These are phyloP conservation scores for Epicoccum nigrum DNA, from an alignment of 2,329 filamentous ascomycete genomes.

Conservation along the genomic window DNA sequence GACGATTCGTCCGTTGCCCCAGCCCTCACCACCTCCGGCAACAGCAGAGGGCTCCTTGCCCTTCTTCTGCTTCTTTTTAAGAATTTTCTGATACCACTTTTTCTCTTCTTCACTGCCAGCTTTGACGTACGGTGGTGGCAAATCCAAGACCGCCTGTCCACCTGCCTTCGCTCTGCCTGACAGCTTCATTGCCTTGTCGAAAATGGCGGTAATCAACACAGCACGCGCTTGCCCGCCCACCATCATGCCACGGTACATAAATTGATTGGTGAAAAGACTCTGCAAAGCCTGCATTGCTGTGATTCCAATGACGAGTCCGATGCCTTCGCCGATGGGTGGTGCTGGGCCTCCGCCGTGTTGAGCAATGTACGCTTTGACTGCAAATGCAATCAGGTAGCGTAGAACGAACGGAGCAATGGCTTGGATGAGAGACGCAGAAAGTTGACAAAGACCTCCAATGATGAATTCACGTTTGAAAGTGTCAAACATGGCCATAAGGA, in stretches of 20 bases:
- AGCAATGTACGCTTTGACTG: conserved; percentile 77
- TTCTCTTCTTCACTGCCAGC: conserved; percentile 58
- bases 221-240: conserved; percentile 83
- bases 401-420: conserved; percentile 85
- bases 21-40: conserved; percentile 75
- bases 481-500: conserved; percentile 83
- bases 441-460: conserved; percentile 78
- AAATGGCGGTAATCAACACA: conserved; percentile 83
- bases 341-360: conserved; percentile 57
- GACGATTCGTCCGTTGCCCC: conserved; percentile 90
- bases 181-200: conserved; percentile 89
- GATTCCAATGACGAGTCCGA: conserved; percentile 85
- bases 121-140: conserved; percentile 52
- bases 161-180: conserved; percentile 89
- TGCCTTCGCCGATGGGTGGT: conserved; percentile 74
- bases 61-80: conserved; percentile 49
- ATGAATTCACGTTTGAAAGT: conserved; percentile 85
- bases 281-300: conserved; percentile 84
- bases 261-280: conserved; percentile 83
- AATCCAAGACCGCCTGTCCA: conserved; percentile 58
- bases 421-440: conserved; percentile 73
- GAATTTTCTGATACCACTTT: conserved; percentile 57
- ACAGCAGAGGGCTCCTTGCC: conserved; percentile 58
- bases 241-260: conserved; percentile 91
- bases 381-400: conserved; percentile 85